These are phyloP conservation scores for Xylariaceae sp. DNA, from an alignment of 2,329 filamentous ascomycete species.

Conservation along the genomic window DNA sequence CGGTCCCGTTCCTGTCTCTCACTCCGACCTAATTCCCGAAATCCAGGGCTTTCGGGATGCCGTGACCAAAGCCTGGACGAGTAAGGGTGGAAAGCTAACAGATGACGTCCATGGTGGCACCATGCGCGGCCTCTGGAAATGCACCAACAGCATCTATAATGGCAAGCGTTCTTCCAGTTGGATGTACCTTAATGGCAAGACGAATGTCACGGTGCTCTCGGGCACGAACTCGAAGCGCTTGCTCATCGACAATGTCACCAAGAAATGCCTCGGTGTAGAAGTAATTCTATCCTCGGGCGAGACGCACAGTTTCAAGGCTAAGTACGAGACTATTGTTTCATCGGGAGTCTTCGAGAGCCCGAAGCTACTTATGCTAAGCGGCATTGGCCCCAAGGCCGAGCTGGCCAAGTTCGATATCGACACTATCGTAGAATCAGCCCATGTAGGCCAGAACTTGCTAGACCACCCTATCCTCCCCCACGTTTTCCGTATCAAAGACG, in stretches of 20 bases:
- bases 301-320: constrained; percentile 50
- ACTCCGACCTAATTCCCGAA: constrained; percentile 57
- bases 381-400: constrained; percentile 60
- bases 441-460: constrained; percentile 66
- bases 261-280: constrained; percentile 48
- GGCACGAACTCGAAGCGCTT: constrained; percentile 54
- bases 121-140: constrained; percentile 56
- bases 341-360: constrained; percentile 64
- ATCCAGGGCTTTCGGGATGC: constrained; percentile 53
- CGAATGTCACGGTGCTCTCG: constrained; percentile 56
- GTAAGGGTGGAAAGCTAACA: constrained; percentile 51
- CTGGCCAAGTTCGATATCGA: constrained; percentile 57
- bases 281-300: constrained; percentile 46
- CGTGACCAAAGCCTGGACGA: constrained; percentile 55
- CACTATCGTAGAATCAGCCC: constrained; percentile 57
- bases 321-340: constrained; percentile 51
- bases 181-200: constrained; percentile 54
- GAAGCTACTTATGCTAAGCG: constrained; percentile 66
- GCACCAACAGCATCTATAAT: constrained; percentile 59
- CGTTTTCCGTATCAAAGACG: constrained; percentile 49
- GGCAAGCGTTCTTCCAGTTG: constrained; percentile 57
- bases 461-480: constrained; percentile 61
- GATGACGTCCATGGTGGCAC: constrained; percentile 60
- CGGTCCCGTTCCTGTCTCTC: constrained; percentile 57
- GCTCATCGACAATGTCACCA: constrained; percentile 50